A percentile compares a stretch with the other conserved stretches of the same genome.
Conservation (phyloP, 2,329 filamentous ascomycete genomes). For the Helotiales sp. region DNA sequence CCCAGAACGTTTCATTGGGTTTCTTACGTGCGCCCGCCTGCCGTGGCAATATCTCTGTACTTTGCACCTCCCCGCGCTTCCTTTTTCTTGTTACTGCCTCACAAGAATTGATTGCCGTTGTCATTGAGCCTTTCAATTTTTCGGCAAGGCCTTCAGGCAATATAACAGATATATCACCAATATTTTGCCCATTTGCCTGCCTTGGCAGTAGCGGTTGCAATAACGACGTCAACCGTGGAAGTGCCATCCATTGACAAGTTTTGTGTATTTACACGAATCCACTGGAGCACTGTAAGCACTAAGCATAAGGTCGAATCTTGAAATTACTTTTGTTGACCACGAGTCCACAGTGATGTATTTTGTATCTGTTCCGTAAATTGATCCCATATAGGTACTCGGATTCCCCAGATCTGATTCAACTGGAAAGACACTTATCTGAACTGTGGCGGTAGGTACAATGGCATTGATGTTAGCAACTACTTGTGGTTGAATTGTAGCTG, state of each 20-base stretch:
- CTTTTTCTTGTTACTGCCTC: too few relatives aligned
- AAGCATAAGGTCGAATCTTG: background rate
- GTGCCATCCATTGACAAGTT: background rate
- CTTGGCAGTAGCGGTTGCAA: conserved; percentile 20
- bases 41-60: too few relatives aligned
- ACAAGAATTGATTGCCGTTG: too few relatives aligned
- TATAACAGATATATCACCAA: conserved; percentile 21
- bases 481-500: too few relatives aligned
- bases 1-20: too few relatives aligned
- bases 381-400: background rate
- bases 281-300: conserved; percentile 2
- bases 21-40: too few relatives aligned
- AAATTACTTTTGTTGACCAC: background rate
- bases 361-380: background rate
- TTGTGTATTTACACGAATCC: conserved; percentile 4
- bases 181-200: conserved; percentile 17
- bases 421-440: too few relatives aligned
- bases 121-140: too few relatives aligned
- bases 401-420: background rate
- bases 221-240: background rate
- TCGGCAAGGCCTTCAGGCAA: conserved; percentile 7
- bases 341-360: background rate
- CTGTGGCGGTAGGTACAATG: too few relatives aligned
- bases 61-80: too few relatives aligned
- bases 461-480: too few relatives aligned